Evolutionary conservation across 495 filamentous ascomycete genomes (phyloP).

Genomic region (Articulospora tetracladia): DNA sequence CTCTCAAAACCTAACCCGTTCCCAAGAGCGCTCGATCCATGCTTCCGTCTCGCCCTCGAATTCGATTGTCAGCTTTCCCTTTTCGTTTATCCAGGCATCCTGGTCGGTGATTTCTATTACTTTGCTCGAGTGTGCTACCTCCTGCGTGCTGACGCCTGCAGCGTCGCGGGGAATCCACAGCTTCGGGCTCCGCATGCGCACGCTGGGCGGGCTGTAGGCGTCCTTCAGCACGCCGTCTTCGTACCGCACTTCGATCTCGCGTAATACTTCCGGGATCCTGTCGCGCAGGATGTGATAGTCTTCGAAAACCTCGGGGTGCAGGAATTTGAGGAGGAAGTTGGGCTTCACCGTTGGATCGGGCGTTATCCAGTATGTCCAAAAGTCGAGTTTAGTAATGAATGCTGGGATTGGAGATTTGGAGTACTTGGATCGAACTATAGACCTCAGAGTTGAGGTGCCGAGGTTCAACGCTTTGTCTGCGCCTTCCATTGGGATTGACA

Average conservation of each 20-base stretch:
- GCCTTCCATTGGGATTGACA: conserved; percentile 27
- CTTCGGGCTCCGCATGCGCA: conserved; percentile 59
- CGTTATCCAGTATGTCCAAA: conserved; percentile 22
- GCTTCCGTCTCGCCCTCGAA: conserved; percentile 52
- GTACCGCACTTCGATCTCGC: conserved; percentile 44
- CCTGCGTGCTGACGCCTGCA: conserved; percentile 73
- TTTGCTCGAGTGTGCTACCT: conserved; percentile 65
- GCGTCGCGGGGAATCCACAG: conserved; percentile 82
- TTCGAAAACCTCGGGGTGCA: conserved; percentile 72
- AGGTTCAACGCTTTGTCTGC: conserved; percentile 26
- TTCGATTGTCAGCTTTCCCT: conserved; percentile 72
- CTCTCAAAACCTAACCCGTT: conserved; percentile 24
- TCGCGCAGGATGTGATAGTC: conserved; percentile 70
- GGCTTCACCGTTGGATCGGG: conserved; percentile 31
- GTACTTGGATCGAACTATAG: conserved; percentile 19
- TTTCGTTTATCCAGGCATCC: conserved; percentile 72
- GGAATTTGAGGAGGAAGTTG: conserved; percentile 57
- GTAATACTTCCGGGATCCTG: conserved; percentile 52
- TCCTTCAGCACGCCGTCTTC: conserved; percentile 54
- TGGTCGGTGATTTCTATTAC: conserved; percentile 72
- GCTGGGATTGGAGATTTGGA: conserved; percentile 31
- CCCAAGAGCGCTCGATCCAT: conserved; percentile 24
- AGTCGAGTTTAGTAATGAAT: conserved; percentile 34
- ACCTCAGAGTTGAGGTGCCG: conserved; percentile 13
- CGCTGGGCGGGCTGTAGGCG: conserved; percentile 76